phyloP scores from a whole-genome alignment of 2,329 filamentous ascomycete genomes.

The Penicillium janthinellum region DNA sequence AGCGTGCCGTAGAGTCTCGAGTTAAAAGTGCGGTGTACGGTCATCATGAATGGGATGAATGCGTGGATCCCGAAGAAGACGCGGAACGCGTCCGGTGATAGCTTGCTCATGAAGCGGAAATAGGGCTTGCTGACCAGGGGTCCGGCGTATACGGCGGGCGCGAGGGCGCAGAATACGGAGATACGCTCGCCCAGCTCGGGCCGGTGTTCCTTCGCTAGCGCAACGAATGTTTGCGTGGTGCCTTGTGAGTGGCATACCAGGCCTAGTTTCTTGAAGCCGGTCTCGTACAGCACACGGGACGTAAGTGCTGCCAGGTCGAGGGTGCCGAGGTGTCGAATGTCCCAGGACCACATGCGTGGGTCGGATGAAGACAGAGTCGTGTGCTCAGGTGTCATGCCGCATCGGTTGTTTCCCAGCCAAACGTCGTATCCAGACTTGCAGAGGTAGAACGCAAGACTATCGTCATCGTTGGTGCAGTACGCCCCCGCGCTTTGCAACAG shows the following conservation, averaged over 20 bases:
- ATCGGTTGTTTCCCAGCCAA: conserved; percentile 93
- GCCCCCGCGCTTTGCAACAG: conserved; percentile 84
- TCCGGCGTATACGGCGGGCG: conserved; percentile 87
- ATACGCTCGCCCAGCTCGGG: conserved; percentile 81
- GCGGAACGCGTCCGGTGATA: conserved; percentile 75
- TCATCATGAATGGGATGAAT: conserved; percentile 94
- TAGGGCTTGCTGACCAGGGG: conserved; percentile 83
- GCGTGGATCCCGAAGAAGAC: conserved; percentile 87
- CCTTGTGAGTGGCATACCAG: conserved; percentile 89
- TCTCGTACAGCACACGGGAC: conserved; percentile 77
- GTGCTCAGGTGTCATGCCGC: conserved; percentile 80
- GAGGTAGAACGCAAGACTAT: conserved; percentile 86
- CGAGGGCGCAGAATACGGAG: conserved; percentile 86
- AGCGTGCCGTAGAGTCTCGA: conserved; percentile 73
- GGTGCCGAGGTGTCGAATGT: conserved; percentile 90
- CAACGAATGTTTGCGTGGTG: conserved; percentile 84
- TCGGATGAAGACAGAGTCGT: conserved; percentile 69
- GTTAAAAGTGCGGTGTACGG: conserved; percentile 69
- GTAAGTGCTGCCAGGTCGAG: conserved; percentile 82
- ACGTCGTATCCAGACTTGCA: conserved; percentile 92
- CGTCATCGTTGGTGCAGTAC: conserved; percentile 87
- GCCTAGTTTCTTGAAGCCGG: conserved; percentile 78
- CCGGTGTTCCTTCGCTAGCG: conserved; percentile 84
- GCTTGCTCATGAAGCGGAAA: conserved; percentile 86
- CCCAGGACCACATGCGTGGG: conserved; percentile 96